phyloP scores from a whole-genome alignment of 306 rosid species.

The Ormosia semicastrata region DNA sequence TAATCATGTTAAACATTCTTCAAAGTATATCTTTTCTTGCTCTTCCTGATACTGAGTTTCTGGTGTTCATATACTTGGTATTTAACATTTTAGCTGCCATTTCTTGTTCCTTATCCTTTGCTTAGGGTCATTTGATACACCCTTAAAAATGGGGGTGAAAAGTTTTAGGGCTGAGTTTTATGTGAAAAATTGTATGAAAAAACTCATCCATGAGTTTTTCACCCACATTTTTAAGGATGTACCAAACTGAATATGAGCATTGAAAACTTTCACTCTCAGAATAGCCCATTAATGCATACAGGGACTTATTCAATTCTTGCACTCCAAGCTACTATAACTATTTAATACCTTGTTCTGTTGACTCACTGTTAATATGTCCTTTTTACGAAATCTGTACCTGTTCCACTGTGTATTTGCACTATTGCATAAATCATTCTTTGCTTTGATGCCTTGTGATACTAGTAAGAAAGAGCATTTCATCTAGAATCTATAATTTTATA shows the following conservation, averaged over 20 bases:
- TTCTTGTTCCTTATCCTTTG: not conserved
- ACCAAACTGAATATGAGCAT: not conserved
- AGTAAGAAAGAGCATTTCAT: not conserved
- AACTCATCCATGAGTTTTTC: not conserved
- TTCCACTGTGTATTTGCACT: not conserved
- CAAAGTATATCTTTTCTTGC: not conserved
- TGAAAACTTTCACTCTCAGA: not conserved
- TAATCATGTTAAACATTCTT: not conserved
- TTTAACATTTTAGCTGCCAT: not conserved
- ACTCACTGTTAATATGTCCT: not conserved
- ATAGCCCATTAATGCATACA: not conserved
- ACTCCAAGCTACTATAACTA: constrained; percentile 4
- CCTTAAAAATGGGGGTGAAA: not conserved
- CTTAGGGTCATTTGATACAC: not conserved
- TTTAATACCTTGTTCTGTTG: not conserved
- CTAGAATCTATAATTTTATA: not conserved
- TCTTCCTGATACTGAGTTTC: not conserved
- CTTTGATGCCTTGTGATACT: not conserved
- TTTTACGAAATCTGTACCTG: not conserved
- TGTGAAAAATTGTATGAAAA: not conserved
- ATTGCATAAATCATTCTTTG: not conserved
- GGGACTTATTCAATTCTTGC: not conserved
- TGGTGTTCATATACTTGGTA: not conserved
- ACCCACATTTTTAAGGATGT: not conserved
- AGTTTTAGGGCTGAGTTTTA: not conserved